phyloP scores from a whole-genome alignment of 371 early-diverging fungal genomes.

The Apophysomyces elegans region DNA sequence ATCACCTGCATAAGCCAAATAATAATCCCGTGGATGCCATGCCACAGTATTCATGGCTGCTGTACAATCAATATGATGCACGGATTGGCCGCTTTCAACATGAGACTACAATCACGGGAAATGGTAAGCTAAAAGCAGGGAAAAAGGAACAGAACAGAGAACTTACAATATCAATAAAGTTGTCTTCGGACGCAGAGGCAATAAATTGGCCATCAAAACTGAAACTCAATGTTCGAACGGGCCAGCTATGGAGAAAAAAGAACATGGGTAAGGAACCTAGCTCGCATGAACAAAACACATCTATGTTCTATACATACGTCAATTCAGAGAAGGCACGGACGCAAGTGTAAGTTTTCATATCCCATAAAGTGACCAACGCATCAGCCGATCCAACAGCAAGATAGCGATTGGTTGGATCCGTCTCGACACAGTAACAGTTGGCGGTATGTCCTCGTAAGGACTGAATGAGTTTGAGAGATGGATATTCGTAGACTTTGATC shows the following conservation, averaged over 20 bases:
- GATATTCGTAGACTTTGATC: conserved; percentile 71
- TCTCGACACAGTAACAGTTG: conserved; percentile 83
- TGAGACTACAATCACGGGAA: conserved; percentile 53
- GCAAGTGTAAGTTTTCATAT: conserved; percentile 67
- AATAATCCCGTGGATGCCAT: conserved; percentile 82
- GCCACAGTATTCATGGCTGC: conserved; percentile 82
- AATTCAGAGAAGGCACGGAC: conserved; percentile 70
- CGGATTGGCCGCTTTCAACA: conserved; percentile 76
- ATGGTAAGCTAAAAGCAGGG: neutral
- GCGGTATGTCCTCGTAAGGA: conserved; percentile 78
- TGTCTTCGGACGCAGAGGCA: conserved; percentile 84
- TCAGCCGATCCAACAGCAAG: conserved; percentile 83
- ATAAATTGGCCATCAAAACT: conserved; percentile 84
- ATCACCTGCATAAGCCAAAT: conserved; percentile 86
- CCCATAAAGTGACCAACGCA: conserved; percentile 78
- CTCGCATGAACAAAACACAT: too few relatives aligned
- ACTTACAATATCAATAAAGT: conserved; percentile 77
- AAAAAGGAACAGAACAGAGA: neutral
- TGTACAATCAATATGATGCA: conserved; percentile 68
- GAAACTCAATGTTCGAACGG: conserved; percentile 84
- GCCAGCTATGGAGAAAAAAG: conserved; percentile 58
- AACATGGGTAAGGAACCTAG: neutral
- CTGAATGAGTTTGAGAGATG: conserved; percentile 58
- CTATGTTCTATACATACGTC: conserved; percentile 52
- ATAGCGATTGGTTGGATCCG: conserved; percentile 80